phyloP scores from a whole-genome alignment of 768 basidiomycete species.

The Rhodocollybia butyracea region DNA sequence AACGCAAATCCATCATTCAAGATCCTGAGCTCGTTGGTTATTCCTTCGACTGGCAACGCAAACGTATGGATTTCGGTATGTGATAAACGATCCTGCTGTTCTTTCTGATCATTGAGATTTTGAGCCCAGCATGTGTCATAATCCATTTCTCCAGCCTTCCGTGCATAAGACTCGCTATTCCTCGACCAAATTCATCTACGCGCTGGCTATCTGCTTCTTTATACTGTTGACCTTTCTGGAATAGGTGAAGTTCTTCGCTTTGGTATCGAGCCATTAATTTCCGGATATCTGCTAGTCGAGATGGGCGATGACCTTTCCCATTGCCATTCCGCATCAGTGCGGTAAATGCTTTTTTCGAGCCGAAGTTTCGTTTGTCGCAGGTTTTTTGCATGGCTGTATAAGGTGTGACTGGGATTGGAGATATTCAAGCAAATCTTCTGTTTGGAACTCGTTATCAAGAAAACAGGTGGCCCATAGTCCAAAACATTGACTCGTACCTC shows the following conservation, averaged over 20 bases:
- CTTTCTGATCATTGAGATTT: not conserved
- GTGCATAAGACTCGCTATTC: not conserved
- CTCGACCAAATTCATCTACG: constrained; percentile 11
- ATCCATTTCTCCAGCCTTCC: constrained; percentile 7
- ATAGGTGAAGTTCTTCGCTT: constrained; percentile 7
- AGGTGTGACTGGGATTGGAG: no score
- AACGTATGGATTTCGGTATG: not conserved
- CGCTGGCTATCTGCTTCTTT: not conserved
- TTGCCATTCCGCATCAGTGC: not conserved
- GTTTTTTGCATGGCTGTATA: no score
- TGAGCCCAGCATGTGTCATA: constrained; percentile 1
- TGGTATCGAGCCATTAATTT: constrained; percentile 8
- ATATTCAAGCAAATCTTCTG: no score
- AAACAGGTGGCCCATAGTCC: no score
- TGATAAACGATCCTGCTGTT: not conserved
- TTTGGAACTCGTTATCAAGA: no score
- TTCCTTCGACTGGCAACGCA: not conserved
- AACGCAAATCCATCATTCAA: not conserved
- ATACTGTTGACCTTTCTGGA: constrained; percentile 5
- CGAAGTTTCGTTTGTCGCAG: not conserved
- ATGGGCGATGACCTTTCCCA: no score
- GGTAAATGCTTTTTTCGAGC: not conserved
- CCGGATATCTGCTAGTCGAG: not conserved
- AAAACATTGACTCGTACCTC: constrained; percentile 14
- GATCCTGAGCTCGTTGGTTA: not conserved